Conservation (phyloP, 176 grass and related monocot species). For the Calamus simplicifolius region DNA sequence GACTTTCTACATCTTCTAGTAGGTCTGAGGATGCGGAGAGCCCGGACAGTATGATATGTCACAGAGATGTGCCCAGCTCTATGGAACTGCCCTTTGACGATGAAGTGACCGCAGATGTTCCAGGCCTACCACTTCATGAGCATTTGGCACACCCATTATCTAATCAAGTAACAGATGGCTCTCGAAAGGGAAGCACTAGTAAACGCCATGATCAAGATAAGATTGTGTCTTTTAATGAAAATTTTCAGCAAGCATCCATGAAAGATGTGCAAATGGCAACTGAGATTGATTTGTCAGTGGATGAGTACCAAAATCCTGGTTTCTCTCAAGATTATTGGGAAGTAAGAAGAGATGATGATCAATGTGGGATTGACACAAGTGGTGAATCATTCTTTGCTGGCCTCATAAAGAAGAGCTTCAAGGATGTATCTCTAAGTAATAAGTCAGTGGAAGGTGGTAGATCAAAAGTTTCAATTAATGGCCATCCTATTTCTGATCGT, state of each 20-base stretch:
- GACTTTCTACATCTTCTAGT: constrained; percentile 18
- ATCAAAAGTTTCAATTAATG: constrained; percentile 80
- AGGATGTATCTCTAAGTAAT: constrained; percentile 63
- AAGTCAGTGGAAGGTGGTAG: constrained; percentile 34
- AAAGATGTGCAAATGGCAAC: constrained; percentile 28
- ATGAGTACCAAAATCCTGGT: constrained; percentile 46
- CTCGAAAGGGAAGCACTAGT: constrained; percentile 1
- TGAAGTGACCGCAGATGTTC: constrained; percentile 18
- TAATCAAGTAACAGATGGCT: constrained; percentile 24
- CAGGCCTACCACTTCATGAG: constrained; percentile 25
- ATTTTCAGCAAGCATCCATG: constrained; percentile 17
- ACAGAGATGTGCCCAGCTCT: constrained; percentile 27
- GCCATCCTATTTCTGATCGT: constrained; percentile 76
- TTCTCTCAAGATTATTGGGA: constrained; percentile 64
- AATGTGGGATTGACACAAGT: constrained; percentile 40
- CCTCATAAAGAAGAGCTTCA: constrained; percentile 65
- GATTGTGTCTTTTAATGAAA: constrained; percentile 12
- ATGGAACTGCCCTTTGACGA: constrained; percentile 22
- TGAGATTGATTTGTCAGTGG: constrained; percentile 53
- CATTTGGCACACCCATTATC: constrained; percentile 42
- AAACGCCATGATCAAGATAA: constrained; percentile 5
- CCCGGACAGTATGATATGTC: constrained; percentile 44
- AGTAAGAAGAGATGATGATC: constrained; percentile 56
- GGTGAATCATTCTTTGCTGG: constrained; percentile 82
- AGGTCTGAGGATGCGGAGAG: constrained; percentile 35